A percentile compares a stretch with the other conserved stretches of the same genome.
These are phyloP conservation scores for Metschnikowia noctiluminum DNA, from an alignment of 805 yeast species.

Conservation along the genomic window DNA sequence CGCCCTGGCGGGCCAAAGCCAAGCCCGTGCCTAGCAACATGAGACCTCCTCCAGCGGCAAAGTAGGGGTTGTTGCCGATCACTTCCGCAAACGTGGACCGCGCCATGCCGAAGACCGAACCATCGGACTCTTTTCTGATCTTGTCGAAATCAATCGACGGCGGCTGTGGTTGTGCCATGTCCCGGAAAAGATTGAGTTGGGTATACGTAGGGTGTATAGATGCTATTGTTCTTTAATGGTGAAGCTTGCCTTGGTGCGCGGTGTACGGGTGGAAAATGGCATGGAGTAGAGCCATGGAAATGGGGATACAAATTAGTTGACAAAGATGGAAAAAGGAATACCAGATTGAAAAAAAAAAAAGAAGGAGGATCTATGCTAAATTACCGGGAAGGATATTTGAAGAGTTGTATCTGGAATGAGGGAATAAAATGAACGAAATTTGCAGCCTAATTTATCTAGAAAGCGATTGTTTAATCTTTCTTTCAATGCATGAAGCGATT, in stretches of 20 bases:
- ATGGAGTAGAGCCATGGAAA: too few species aligned
- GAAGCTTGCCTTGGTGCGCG: background rate
- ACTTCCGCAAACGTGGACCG: conserved; percentile 47
- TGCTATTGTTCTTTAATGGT: background rate
- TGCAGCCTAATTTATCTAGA: too few species aligned
- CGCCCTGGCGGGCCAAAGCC: conserved; percentile 71
- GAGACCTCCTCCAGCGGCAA: conserved; percentile 97
- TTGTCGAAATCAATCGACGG: conserved; percentile 33
- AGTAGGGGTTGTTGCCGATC: conserved; percentile 79
- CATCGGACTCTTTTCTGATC: conserved; percentile 36
- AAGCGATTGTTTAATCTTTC: too few species aligned
- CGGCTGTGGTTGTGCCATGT: conserved; percentile 10
- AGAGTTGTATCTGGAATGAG: too few species aligned
- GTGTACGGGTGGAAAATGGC: background rate
- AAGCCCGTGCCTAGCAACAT: conserved; percentile 92
- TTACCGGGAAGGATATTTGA: too few species aligned
- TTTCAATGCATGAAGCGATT: too few species aligned
- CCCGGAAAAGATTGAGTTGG: background rate
- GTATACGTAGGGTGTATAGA: too few species aligned
- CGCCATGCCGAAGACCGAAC: conserved; percentile 33
- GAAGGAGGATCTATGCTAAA: too few species aligned
- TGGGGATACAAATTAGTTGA: too few species aligned
- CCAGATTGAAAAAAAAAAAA: too few species aligned
- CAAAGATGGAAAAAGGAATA: too few species aligned
- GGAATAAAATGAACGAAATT: too few species aligned